These are phyloP conservation scores for Dioscorea cayenensis DNA, from an alignment of 116 monocot species.

Conservation along the genomic window DNA sequence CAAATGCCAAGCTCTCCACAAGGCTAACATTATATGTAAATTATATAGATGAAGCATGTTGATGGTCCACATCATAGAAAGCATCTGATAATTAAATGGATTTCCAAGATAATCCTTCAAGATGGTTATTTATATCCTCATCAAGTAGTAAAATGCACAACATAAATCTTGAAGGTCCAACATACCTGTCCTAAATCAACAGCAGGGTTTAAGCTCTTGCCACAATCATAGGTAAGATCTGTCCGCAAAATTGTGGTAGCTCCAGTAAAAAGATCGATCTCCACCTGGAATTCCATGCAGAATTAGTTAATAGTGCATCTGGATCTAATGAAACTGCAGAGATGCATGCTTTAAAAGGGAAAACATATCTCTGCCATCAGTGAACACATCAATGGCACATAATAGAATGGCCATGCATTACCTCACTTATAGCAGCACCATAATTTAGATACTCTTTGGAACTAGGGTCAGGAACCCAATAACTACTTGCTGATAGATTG, in stretches of 20 bases:
- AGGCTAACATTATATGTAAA: too few relatives aligned
- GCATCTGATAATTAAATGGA: too few relatives aligned
- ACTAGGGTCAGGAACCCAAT: constrained; percentile 39
- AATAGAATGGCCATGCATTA: constrained; percentile 7
- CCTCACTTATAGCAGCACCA: constrained; percentile 91
- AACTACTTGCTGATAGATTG: constrained; percentile 63
- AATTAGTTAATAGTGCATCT: neutral
- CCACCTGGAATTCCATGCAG: constrained; percentile 47
- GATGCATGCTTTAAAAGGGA: neutral
- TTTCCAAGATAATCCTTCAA: too few relatives aligned
- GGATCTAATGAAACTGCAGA: neutral
- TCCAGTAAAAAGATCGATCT: constrained; percentile 89
- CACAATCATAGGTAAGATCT: constrained; percentile 86
- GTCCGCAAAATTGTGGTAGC: constrained; percentile 56
- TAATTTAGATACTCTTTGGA: constrained; percentile 55
- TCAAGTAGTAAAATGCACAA: neutral
- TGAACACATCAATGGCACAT: too few relatives aligned
- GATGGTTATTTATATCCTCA: neutral
- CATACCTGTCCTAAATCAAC: constrained; percentile 93
- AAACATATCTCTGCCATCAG: neutral
- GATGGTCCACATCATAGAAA: too few relatives aligned
- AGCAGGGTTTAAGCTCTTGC: constrained; percentile 88
- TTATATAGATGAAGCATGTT: too few relatives aligned
- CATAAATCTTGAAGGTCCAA: neutral
- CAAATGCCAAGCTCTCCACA: too few relatives aligned